Evolutionary conservation across 78 protist species (phyloP).

Genomic region (Corallochytrium limacisporum): DNA sequence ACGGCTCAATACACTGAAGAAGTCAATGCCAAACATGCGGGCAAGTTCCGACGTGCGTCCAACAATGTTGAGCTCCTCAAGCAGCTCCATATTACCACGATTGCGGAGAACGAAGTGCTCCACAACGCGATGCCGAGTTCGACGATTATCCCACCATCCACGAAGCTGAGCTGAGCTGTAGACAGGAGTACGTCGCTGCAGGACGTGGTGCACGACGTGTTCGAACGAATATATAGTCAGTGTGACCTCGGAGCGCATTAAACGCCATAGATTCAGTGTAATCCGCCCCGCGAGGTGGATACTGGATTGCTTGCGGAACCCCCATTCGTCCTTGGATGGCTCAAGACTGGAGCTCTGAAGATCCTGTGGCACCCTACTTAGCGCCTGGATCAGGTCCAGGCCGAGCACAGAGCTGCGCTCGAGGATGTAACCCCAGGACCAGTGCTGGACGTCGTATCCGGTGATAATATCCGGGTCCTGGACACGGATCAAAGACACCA

Average conservation of each 20-base stretch:
- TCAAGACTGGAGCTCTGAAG: too few species aligned
- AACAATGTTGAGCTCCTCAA: conserved; percentile 45
- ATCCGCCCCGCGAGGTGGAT: conserved; percentile 56
- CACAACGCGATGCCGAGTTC: conserved; percentile 16
- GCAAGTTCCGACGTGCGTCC: conserved; percentile 70
- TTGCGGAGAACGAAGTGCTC: neutral
- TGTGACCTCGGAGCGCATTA: conserved; percentile 54
- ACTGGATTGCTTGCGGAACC: conserved; percentile 16
- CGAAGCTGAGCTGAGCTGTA: neutral
- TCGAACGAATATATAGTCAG: conserved; percentile 34
- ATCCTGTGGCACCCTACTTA: too few species aligned
- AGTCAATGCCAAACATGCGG: conserved; percentile 79
- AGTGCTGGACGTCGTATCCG: conserved; percentile 64
- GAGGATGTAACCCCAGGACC: conserved; percentile 59
- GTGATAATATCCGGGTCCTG: conserved; percentile 67
- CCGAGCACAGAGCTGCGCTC: conserved; percentile 37
- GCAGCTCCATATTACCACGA: conserved; percentile 6
- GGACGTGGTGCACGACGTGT: conserved; percentile 19
- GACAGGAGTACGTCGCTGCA: conserved; percentile 26
- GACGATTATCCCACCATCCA: neutral
- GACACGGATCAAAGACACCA: conserved; percentile 33
- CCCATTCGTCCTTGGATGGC: neutral
- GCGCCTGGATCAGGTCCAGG: neutral
- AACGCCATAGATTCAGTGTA: conserved; percentile 72
- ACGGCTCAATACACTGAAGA: conserved; percentile 48